Percentiles rank a stretch among this genome's conserved stretches.
Evolutionary conservation across 805 yeast genomes (phyloP).

Genomic region (Ogataea philodendri): DNA sequence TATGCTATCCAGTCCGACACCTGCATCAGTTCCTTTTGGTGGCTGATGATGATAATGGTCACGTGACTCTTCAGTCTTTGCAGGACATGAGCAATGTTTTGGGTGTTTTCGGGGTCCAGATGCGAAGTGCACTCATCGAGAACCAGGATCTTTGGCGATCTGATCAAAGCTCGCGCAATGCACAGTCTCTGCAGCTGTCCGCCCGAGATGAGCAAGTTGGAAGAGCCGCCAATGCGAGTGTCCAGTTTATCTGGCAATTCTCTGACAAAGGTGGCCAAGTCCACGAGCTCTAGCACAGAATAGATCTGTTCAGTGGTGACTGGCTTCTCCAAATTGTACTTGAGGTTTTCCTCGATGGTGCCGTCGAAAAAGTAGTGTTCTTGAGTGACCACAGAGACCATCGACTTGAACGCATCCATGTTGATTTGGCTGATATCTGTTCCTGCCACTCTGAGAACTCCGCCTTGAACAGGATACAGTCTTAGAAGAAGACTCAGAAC

Average conservation of each 20-base stretch:
- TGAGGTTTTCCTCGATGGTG: constrained; percentile 64
- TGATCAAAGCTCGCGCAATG: constrained; percentile 74
- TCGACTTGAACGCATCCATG: constrained; percentile 46
- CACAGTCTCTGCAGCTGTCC: constrained; percentile 89
- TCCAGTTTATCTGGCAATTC: constrained; percentile 57
- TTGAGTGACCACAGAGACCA: constrained; percentile 74
- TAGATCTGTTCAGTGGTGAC: constrained; percentile 33
- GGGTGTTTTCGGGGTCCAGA: constrained; percentile 63
- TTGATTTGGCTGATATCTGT: constrained; percentile 47
- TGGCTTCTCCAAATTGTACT: constrained; percentile 49
- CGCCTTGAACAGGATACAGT: constrained; percentile 41
- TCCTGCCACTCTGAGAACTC: constrained; percentile 44
- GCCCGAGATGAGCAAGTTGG: constrained; percentile 61
- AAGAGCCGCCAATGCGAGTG: constrained; percentile 53
- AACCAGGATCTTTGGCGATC: constrained; percentile 63
- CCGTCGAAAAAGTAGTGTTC: constrained; percentile 71
- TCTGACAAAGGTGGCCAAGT: constrained; percentile 53
- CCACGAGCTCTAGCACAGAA: constrained; percentile 43
- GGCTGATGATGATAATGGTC: constrained; percentile 68
- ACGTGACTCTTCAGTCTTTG: constrained; percentile 30
- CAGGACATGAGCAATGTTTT: constrained; percentile 50
- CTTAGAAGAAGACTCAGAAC: constrained; percentile 54
- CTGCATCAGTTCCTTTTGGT: constrained; percentile 63
- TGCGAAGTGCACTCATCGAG: constrained; percentile 92
- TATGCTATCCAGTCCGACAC: constrained; percentile 51